Conservation (phyloP, 495 filamentous ascomycete species). For the Penicillium diatomitis region DNA sequence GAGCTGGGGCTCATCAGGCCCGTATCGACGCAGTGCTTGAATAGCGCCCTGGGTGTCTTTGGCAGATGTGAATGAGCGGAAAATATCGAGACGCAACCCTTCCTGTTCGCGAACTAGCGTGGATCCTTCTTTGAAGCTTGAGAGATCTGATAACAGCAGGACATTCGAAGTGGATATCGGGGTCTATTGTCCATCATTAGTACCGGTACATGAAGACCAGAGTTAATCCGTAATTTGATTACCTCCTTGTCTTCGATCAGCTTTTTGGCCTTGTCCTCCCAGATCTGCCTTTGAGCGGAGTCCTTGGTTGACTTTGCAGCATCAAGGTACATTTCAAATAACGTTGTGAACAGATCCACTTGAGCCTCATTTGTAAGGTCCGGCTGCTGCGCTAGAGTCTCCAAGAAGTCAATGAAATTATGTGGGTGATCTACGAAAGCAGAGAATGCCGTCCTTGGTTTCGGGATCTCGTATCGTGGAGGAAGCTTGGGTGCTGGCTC, state of each 20-base stretch:
- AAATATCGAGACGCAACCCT: constrained; percentile 88
- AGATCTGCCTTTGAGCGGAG: constrained; percentile 56
- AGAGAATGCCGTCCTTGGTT: constrained; percentile 86
- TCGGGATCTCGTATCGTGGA: constrained; percentile 46
- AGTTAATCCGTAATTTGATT: constrained; percentile 7
- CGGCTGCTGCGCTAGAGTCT: constrained; percentile 65
- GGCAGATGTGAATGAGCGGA: constrained; percentile 89
- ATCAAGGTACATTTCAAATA: constrained; percentile 97
- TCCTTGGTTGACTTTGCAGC: constrained; percentile 69
- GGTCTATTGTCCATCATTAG: constrained; percentile 31
- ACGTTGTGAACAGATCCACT: constrained; percentile 81
- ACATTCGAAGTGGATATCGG: constrained; percentile 93
- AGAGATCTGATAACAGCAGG: constrained; percentile 82
- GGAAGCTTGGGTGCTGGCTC: constrained; percentile 11
- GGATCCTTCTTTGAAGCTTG: constrained; percentile 82
- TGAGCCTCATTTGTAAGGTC: constrained; percentile 60
- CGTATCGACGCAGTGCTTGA: constrained; percentile 81
- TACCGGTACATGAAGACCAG: no score
- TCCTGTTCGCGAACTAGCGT: constrained; percentile 90
- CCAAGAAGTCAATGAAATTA: constrained; percentile 84
- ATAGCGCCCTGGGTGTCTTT: constrained; percentile 88
- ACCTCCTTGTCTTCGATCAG: constrained; percentile 69
- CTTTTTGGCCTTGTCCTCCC: constrained; percentile 83
- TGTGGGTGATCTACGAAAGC: constrained; percentile 90
- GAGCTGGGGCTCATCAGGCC: constrained; percentile 81